Evolutionary conservation across 2,329 filamentous ascomycete species (phyloP), one percentile per base, ranked within the genome.

Genomic region (Cercospora janseana): DNA sequence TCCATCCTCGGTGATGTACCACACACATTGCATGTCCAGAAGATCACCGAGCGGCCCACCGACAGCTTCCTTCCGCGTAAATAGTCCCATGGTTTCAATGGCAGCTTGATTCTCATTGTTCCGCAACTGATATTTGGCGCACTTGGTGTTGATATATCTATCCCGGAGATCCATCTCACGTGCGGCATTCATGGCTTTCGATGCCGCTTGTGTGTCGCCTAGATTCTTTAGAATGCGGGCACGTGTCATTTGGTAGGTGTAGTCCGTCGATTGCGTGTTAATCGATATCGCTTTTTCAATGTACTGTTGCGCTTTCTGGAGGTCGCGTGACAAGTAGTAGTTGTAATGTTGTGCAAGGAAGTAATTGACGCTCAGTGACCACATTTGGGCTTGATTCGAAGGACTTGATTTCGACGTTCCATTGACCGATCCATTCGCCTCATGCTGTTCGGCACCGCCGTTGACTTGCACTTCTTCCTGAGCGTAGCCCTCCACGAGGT

Each of bases 271-370:
- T 63, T 86, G 82, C 0, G 88, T 83, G 53, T 87, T 83, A 61
- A 91, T 74, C 61, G 87, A 81, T 55, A 97, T 85, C 8, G 91
- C 87, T 69, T 86, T 86, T 41, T 96, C 86, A 54, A 94, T 86
- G 66, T 86, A 92, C 55, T 87, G 80, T 69, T 84, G 79, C 3
- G 94, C 92, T 71, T 90, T 93, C 51, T 78, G 63, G 18, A 97
- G 79, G 67, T 97, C 82, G 32, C 91, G 88, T 66, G 88, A 95
- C 52, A 88, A 76, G 68, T 87, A 79, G 69, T 95, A 96, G 74
- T 95, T 93, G 77, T 96, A 95, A 72, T 98, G 94, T 66, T 97
- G 93, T 6, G 91, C 91, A 46, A 98, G 81, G 75, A 94, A 98
- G 71, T 94, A 97, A 42, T 91, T 80, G 10, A 88, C 87, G 1